phyloP scores from a whole-genome alignment of 1,284 basidiomycete genomes.

The Mixia osmundae region DNA sequence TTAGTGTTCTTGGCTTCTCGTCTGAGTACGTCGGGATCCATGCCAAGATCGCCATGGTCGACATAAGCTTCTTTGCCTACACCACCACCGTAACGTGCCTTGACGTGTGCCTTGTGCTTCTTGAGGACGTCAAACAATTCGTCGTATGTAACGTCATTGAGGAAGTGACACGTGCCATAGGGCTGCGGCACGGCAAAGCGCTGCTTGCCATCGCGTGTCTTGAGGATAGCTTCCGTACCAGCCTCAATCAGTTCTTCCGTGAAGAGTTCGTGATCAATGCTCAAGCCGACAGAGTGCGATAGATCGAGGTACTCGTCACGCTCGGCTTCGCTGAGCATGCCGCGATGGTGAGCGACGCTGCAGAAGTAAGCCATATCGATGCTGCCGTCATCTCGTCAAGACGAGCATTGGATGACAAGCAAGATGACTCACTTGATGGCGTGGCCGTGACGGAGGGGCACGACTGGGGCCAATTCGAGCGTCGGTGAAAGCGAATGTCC shows the following conservation, averaged over 20 bases:
- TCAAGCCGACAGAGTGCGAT: conserved; percentile 23
- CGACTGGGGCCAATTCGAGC: conserved; percentile 23
- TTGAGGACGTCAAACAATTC: conserved; percentile 23
- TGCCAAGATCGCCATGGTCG: conserved; percentile 26
- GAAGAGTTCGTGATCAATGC: conserved; percentile 26
- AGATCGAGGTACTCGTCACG: conserved; percentile 26
- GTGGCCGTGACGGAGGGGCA: conserved; percentile 25
- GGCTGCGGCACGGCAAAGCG: conserved; percentile 26
- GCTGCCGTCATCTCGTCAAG: conserved; percentile 7
- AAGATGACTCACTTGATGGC: conserved; percentile 23
- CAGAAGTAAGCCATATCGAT: conserved; percentile 28
- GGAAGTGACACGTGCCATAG: conserved; percentile 25
- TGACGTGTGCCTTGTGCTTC: conserved; percentile 25
- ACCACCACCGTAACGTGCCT: conserved; percentile 17
- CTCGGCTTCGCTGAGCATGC: conserved; percentile 23
- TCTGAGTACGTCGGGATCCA: conserved; percentile 18
- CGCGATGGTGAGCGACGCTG: conserved; percentile 24
- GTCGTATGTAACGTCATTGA: conserved; percentile 25
- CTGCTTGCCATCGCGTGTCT: conserved; percentile 27
- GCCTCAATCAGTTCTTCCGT: conserved; percentile 22
- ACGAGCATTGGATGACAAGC: not conserved
- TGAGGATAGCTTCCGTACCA: conserved; percentile 25
- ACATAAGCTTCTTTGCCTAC: conserved; percentile 25
- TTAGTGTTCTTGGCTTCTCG: too few species aligned
- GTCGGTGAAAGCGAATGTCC: conserved; percentile 21